Evolutionary conservation across 345 rosid genomes (phyloP).

Genomic region (Acer saccharum): DNA sequence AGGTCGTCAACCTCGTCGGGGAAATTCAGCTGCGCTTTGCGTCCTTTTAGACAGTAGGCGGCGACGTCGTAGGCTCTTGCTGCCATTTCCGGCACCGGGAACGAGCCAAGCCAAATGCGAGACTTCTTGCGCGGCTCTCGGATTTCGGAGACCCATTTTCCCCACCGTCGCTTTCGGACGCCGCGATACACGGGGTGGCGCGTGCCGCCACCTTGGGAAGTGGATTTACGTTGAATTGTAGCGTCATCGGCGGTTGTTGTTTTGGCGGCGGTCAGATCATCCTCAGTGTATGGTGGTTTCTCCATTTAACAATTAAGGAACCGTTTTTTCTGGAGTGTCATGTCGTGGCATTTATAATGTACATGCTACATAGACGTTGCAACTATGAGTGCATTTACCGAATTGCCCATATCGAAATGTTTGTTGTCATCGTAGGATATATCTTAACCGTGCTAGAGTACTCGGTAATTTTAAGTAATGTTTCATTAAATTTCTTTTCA

Average conservation of each 20-base stretch:
- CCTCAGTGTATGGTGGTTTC: conserved; percentile 42
- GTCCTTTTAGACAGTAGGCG: conserved; percentile 69
- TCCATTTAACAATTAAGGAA: conserved; percentile 40
- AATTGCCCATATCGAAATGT: conserved; percentile 14
- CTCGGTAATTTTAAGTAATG: no score
- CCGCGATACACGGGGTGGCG: conserved; percentile 73
- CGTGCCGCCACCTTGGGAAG: conserved; percentile 32
- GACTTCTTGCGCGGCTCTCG: conserved; percentile 86
- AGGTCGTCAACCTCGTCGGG: conserved; percentile 66
- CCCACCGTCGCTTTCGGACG: conserved; percentile 83
- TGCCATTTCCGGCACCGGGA: conserved; percentile 84
- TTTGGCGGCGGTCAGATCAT: conserved; percentile 29
- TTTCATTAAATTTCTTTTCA: neutral
- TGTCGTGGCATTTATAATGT: conserved; percentile 29
- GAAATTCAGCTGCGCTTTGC: conserved; percentile 80
- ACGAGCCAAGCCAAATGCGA: conserved; percentile 87
- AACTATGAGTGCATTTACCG: conserved; percentile 19
- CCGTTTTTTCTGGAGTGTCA: conserved; percentile 20
- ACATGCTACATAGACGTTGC: neutral
- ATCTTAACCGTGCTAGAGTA: conserved; percentile 11
- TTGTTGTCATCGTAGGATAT: neutral
- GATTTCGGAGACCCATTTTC: conserved; percentile 92
- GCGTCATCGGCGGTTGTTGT: conserved; percentile 20
- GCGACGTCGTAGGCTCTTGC: conserved; percentile 89
- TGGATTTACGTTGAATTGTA: conserved; percentile 3